These are phyloP conservation scores for Fusarium sp. DNA, from an alignment of 2,329 filamentous ascomycete genomes.

Conservation along the genomic window DNA sequence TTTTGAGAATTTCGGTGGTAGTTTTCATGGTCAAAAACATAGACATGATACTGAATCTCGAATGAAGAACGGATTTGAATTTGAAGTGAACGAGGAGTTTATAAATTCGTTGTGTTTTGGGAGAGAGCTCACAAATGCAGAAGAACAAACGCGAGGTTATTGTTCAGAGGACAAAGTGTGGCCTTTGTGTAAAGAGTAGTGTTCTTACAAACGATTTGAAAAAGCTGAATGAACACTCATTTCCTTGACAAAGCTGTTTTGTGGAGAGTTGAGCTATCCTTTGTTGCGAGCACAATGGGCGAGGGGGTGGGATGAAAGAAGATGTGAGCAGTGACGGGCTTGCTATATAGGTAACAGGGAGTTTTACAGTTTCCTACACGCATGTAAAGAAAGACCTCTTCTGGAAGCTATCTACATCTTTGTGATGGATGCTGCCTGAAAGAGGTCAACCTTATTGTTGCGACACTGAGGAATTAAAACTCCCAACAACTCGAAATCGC, in stretches of 20 bases:
- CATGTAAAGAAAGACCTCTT: background rate
- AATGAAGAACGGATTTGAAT: too few species aligned
- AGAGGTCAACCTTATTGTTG: background rate
- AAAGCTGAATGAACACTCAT: background rate
- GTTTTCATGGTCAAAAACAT: too few species aligned
- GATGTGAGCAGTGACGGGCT: background rate
- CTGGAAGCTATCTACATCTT: background rate
- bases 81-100: background rate
- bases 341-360: background rate
- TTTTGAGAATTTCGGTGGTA: background rate
- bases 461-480: background rate
- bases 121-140: background rate
- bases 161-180: background rate
- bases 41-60: background rate
- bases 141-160: background rate
- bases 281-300: conserved; percentile 1
- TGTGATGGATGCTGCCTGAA: background rate
- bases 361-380: background rate
- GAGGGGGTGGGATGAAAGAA: background rate
- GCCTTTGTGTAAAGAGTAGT: background rate
- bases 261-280: background rate
- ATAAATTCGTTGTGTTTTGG: background rate
- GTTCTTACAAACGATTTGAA: background rate
- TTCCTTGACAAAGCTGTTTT: conserved; percentile 4
- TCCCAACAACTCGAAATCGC: background rate